Percentiles rank a stretch among this genome's conserved stretches.
phyloP scores from a whole-genome alignment of 768 basidiomycete species.

The Tylopilus plumbeoviolaceoides region DNA sequence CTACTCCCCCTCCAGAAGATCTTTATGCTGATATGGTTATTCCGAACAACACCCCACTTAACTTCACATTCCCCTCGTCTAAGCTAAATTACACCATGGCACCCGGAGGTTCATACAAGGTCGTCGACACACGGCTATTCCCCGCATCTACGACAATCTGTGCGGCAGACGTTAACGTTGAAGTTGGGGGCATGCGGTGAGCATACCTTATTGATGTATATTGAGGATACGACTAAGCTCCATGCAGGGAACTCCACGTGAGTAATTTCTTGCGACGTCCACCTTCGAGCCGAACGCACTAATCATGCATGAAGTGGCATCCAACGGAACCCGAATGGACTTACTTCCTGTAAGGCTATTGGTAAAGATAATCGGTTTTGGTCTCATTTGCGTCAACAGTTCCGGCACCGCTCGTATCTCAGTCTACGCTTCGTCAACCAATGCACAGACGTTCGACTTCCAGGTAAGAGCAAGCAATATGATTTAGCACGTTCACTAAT shows the following conservation, averaged over 20 bases:
- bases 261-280: conserved; percentile 12
- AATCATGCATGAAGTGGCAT: conserved; percentile 39
- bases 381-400: conserved; percentile 19
- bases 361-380: not conserved
- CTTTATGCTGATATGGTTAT: conserved; percentile 31
- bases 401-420: conserved; percentile 40
- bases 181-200: too few relatives aligned
- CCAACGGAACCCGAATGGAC: conserved; percentile 48
- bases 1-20: too few relatives aligned
- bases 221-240: not conserved
- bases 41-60: conserved; percentile 37
- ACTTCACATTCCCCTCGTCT: too few relatives aligned
- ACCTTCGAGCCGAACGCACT: not conserved
- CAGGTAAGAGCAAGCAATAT: too few relatives aligned
- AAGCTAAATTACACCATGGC: too few relatives aligned
- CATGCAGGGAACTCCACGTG: conserved; percentile 42
- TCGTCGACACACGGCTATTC: too few relatives aligned
- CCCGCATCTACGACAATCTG: too few relatives aligned
- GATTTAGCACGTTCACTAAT: too few relatives aligned
- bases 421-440: conserved; percentile 37
- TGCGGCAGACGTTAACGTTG: too few relatives aligned
- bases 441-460: conserved; percentile 44
- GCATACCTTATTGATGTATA: conserved; percentile 13
- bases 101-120: too few relatives aligned
- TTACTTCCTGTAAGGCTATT: conserved; percentile 33